Evolutionary conservation across 371 early-diverging fungal species (phyloP), one percentile per base, ranked within the genome.

Genomic region (Blyttiomyces sp.): DNA sequence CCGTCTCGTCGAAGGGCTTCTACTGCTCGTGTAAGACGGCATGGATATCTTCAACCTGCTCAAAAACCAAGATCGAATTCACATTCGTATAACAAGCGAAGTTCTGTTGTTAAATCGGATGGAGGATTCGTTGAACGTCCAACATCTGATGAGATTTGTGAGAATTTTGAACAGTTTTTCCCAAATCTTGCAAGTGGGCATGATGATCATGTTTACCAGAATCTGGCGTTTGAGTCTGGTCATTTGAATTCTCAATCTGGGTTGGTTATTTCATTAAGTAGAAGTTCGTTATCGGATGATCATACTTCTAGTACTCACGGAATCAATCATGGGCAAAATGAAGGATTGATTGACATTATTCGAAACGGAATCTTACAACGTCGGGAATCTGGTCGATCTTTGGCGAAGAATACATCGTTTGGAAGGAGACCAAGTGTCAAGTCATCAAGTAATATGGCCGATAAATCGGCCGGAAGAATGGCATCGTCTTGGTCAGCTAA

Each of bases 111-210:
- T 9, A 24, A 7, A 24, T 23, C 24, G 21, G 9, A 24, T 13
- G 13, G 21, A 9, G 21, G 13, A 24, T 59, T 59, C 42, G 50
- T 24, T n/a, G 49, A 59, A 28, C 31, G 60, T n/a, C 60, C 60
- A 2, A 5, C 60, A 2, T 60, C 60, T 2, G 60, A 53, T 4
- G 28, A 52, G 4, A 60, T 60, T 44, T 60, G 53, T 43, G 60
- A 60, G 31, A 36, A 60, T 44, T 21, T 60, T 16, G 60, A 52
- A 21, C 3, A 4, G 16, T 60, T 60, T 45, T 60, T 60, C 45
- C 60, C 60, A 19, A 32, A 9, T 4, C 36, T 59, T 24, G 50
- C 42, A 9, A 26, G 7, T 3, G 39, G 9, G 5, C 39, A 13
- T 11, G 46, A 23, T 23, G 46, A 27, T 11, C 39, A n/a, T 13